Conservation (phyloP, 176 grass and related monocot species). For the Eragrostis curvula region DNA sequence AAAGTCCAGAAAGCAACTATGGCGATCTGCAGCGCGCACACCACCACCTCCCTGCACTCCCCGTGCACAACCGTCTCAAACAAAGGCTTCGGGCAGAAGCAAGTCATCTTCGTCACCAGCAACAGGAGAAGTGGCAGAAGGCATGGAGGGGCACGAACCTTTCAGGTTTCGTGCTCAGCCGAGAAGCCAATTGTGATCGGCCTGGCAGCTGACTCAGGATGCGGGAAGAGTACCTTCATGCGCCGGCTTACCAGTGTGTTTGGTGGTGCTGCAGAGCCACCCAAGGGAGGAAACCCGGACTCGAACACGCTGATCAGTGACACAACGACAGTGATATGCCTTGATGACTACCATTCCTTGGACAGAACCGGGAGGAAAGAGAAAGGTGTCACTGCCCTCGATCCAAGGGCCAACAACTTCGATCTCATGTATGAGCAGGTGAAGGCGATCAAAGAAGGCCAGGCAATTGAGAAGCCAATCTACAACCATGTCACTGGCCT, state of each 20-base stretch:
- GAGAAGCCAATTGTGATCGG: slow-evolving; percentile 88
- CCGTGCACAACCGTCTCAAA: slow-evolving; percentile 71
- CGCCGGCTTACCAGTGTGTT: slow-evolving; percentile 93
- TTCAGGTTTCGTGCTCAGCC: slow-evolving; percentile 66
- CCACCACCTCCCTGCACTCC: slow-evolving; percentile 66
- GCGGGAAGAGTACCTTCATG: slow-evolving; percentile 97
- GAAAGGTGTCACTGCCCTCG: slow-evolving; percentile 77
- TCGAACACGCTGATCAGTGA: slow-evolving; percentile 95
- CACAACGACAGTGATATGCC: slow-evolving; percentile 86
- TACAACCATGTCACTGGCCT: slow-evolving; percentile 89
- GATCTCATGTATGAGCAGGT: slow-evolving; percentile 98
- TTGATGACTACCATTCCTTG: slow-evolving; percentile 94
- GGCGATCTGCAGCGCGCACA: slow-evolving; percentile 78
- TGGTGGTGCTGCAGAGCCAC: slow-evolving; percentile 79
- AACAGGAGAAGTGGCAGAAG: slow-evolving; percentile 43
- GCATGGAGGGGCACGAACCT: slow-evolving; percentile 50
- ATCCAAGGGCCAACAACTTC: slow-evolving; percentile 87
- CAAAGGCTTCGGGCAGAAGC: slow-evolving; percentile 57
- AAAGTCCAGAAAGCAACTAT: slow-evolving; percentile 42
- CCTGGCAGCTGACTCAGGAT: slow-evolving; percentile 87
- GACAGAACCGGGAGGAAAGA: slow-evolving; percentile 88
- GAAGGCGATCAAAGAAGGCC: slow-evolving; percentile 83
- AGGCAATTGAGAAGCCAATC: slow-evolving; percentile 80
- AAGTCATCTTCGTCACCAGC: slow-evolving; percentile 67
- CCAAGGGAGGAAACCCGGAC: slow-evolving; percentile 82